These are phyloP conservation scores for Suillus clintonianus DNA, from an alignment of 768 basidiomycete genomes.

Conservation along the genomic window DNA sequence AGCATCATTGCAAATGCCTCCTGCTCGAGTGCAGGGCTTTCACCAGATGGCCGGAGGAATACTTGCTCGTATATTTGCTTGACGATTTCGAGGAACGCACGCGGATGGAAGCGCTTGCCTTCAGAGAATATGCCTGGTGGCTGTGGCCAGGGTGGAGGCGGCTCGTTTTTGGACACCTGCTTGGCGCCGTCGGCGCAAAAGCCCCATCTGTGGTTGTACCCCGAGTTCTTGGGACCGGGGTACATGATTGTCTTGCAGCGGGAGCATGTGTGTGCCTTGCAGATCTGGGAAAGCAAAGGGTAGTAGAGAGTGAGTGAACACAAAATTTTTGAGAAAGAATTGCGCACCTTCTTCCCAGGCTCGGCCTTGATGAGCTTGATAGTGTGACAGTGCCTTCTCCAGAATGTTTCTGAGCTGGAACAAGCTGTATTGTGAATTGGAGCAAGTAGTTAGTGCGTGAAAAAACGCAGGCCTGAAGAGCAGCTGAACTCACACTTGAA, in stretches of 20 bases:
- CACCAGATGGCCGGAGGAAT: too few relatives aligned
- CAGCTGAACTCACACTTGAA: constrained; percentile 12
- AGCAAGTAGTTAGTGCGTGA: neutral
- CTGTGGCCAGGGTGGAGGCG: constrained; percentile 12
- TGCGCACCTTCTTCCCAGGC: neutral
- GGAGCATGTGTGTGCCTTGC: constrained; percentile 5
- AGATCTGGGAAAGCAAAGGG: neutral
- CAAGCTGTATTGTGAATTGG: constrained; percentile 5
- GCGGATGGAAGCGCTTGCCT: neutral
- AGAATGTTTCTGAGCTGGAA: too few relatives aligned
- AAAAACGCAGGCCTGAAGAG: neutral
- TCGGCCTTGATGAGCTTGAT: constrained; percentile 6
- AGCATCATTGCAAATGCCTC: neutral
- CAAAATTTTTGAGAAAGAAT: neutral
- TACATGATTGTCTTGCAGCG: constrained; percentile 10
- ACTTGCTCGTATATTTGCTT: too few relatives aligned
- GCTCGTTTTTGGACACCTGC: too few relatives aligned
- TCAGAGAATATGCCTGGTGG: constrained; percentile 7
- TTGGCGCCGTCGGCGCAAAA: too few relatives aligned
- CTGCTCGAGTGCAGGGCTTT: neutral
- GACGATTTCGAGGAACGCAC: neutral
- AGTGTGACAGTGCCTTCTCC: constrained; percentile 4
- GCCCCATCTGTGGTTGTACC: too few relatives aligned
- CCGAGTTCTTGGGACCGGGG: too few relatives aligned
- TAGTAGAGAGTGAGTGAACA: too few relatives aligned